Evolutionary conservation across 1,284 basidiomycete genomes (phyloP), one percentile per base, ranked within the genome.

Genomic region (Testicularia cyperi): DNA sequence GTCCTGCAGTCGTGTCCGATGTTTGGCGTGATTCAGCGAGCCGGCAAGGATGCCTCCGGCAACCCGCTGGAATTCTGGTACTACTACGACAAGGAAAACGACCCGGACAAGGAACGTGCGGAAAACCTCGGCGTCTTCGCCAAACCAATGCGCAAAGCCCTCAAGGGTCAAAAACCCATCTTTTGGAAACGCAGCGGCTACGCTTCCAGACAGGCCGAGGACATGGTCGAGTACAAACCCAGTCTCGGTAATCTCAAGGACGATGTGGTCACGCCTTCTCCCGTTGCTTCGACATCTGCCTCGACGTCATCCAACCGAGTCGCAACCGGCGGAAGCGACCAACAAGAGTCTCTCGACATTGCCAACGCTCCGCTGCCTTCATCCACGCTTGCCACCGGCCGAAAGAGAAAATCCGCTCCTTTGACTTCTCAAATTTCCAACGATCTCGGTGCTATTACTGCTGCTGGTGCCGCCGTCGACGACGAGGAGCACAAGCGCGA

Each of bases 11-110:
- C 45, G 6, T 53, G 46, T 15, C 64, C 65, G 14, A 68, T 67
- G 61, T 76, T 76, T 35, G 74, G 70, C n/a, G 64, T 58, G 20
- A 76, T 76, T 29, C 63, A 69, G 42, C 68, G 74, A 3, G 64
- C 66, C 2, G 74, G 74, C 12, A 76, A 72, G 27, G 74, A 74
- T 31, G 64, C 70, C 19, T 61, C 53, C 5, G 74, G 74, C 20
- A 70, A 73, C 39, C 65, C 68, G 9, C 62, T 75, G 27, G 73
- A 75, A 46, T 67, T 60, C 42, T 75, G 73, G 73, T 74, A 72
- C 49, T 68, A 75, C 57, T 74, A 75, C 58, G 68, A 72, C 39
- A 63, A 67, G 46, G 72, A 72, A 38, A 58, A 65, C 16, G 72
- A 75, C 34, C 52, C 56, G 5, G 74, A 76, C 44, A 45, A 45